Base-by-base conservation (phyloP, 1,139 yeast species). In the Blastobotrys proliferans region DNA sequence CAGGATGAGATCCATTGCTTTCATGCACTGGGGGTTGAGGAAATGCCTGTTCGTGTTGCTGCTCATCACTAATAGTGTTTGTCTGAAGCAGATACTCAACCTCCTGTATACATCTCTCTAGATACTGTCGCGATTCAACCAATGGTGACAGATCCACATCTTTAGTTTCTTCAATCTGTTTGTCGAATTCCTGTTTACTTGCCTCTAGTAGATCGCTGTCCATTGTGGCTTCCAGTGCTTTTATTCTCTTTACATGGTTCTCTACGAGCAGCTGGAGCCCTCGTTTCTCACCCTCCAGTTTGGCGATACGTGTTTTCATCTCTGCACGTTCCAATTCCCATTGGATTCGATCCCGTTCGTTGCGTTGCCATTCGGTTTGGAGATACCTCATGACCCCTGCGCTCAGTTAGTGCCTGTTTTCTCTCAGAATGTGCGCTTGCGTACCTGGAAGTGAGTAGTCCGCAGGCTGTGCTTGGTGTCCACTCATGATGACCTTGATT, bases 321-420 rank as follows among this genome's bases (percentile, higher is more conserved):
- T 74, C 78, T 10, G 77, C 74, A 36, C 73, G 62, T 52, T 73
- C 78, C 41, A 75, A 60, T 46, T 72, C 79, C 80, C 81, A 77
- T 38, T 72, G 72, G 39, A 77, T 73, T 38, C 79, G 63, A 48
- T 74, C 77, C 41, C 77, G 69, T 54, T 77, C 81, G 54, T 72
- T 74, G 38, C 70, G 69, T 46, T 77, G 76, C 69, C 77, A 76
- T 54, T 77, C 81, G 30, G 72, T 66, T 54, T 77, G 81, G 51
- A 77, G 63, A 51, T 73, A 77, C 51, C 75, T 73, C 74, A 77
- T 76, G 13, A 77, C 78, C 36, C 80, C 80, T 32, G 68, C 64
- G 19, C 17, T 9, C 33, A 9, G 33, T 30, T 13, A 30, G 20
- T n/a, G 6, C 8, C 13, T 27, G 14, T n/a, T 27, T 27, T 61